Evolutionary conservation across 768 basidiomycete species (phyloP), one percentile per base, ranked within the genome.

Genomic region (Boletus subcaerulescens): DNA sequence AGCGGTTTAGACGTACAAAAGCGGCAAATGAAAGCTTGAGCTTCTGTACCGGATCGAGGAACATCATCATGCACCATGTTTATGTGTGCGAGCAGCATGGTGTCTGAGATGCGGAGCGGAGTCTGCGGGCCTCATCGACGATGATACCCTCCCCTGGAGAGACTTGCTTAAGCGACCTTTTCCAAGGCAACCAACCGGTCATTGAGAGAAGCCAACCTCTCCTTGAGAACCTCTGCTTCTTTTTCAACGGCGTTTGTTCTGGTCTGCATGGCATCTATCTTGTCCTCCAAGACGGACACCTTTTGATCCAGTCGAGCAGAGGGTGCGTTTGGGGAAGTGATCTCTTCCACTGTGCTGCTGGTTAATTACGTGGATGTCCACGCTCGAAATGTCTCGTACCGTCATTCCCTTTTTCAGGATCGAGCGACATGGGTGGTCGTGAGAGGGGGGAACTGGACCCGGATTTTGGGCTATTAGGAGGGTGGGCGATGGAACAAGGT

Each of bases 401-500:
- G 35, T 49, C 39, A 2, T 44, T 24, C 24, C 14, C 10, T 15
- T 50, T 39, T 45, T 55, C 57, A 2, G 48, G 48, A n/a, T 47
- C 52, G 4, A 32, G 2, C 20, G 44, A 53, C 42, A 55, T 17
- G 22, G 60, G 61, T 17, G 61, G 60, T n/a, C 58, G 20, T 15
- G 61, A 55, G 12, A 62, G 61, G 14, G 60, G 61, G 4, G 61
- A 62, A 26, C 42, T 45, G 29, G 51, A 43, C 17, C 47, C 50
- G 46, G 57, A 50, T 39, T 38, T 26, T 12, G 41, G 20, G 24
- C 52, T 48, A 22, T 11, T 31, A 6, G 26, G 14, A 40, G 15
- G 33, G 18, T 51, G 39, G 15, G n/a, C 5, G 22, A 4, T 18
- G 29, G 35, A 13, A 35, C 12, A 15, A 6, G n/a, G 17, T 1